These are phyloP conservation scores for Geosmithia putterillii DNA, from an alignment of 2,329 filamentous ascomycete species.

Conservation along the genomic window DNA sequence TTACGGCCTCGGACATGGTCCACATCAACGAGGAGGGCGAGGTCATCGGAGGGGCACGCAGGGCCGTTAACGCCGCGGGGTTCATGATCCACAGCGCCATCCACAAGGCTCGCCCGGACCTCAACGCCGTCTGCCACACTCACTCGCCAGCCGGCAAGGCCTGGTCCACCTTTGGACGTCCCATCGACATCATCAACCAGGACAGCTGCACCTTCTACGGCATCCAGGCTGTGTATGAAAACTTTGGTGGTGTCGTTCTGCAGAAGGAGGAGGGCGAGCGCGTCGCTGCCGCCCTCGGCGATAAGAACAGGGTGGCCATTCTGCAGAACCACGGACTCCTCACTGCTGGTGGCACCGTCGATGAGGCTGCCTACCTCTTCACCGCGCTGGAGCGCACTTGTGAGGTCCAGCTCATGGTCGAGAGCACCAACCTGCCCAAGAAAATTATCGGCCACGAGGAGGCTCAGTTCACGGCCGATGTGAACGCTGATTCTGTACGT, in stretches of 20 bases:
- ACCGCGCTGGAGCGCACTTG: slow-evolving; percentile 22
- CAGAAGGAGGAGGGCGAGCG: slow-evolving; percentile 45
- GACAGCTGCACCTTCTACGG: slow-evolving; percentile 44
- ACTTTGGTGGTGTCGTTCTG: slow-evolving; percentile 52
- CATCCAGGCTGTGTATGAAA: slow-evolving; percentile 45
- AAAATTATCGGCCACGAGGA: slow-evolving; percentile 20
- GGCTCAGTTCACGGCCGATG: slow-evolving; percentile 23
- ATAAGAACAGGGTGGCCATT: slow-evolving; percentile 37
- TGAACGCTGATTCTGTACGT: slow-evolving; percentile 16
- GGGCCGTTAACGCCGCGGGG: slow-evolving; percentile 45
- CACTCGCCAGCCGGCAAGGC: slow-evolving; percentile 48
- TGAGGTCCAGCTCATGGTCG: slow-evolving; percentile 19
- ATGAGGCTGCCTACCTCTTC: slow-evolving; percentile 55
- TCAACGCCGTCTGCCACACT: slow-evolving; percentile 48
- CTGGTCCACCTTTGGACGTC: slow-evolving; percentile 44
- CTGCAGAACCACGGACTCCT: slow-evolving; percentile 53
- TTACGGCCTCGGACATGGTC: slow-evolving; percentile 51
- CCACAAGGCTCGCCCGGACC: slow-evolving; percentile 45
- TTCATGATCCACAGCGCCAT: slow-evolving; percentile 52
- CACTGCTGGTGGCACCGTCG: slow-evolving; percentile 51
- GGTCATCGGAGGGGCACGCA: slow-evolving; percentile 45
- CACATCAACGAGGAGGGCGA: slow-evolving; percentile 46
- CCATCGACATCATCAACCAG: slow-evolving; percentile 50
- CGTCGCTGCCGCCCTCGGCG: slow-evolving; percentile 45
- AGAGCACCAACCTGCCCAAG: slow-evolving; percentile 13